Percentiles rank a stretch among this genome's conserved stretches.
These are phyloP conservation scores for Mycena citricolor DNA, from an alignment of 1,284 basidiomycete genomes.

Conservation along the genomic window DNA sequence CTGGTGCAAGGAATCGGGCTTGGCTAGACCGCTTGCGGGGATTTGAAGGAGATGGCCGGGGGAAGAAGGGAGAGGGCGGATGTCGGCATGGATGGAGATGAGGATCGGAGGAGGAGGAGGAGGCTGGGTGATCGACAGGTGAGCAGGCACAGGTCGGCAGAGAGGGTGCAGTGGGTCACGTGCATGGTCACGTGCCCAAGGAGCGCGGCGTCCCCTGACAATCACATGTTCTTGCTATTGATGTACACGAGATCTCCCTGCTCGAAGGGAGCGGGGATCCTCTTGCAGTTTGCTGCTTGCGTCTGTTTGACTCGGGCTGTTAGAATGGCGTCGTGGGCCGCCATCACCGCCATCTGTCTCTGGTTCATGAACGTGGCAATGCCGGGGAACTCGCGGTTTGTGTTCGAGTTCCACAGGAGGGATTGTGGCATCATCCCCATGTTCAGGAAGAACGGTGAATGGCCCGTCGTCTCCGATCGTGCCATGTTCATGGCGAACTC, in stretches of 20 bases:
- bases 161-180: no score
- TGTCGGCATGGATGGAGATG: no score
- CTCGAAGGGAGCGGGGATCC: constrained; percentile 1
- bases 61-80: no score
- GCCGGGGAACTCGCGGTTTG: constrained; percentile 10
- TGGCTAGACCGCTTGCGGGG: no score
- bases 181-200: no score
- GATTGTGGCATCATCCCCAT: constrained; percentile 6
- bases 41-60: no score
- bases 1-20: no score
- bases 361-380: constrained; percentile 8
- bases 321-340: constrained; percentile 17
- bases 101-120: no score
- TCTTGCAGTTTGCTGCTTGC: constrained; percentile 13
- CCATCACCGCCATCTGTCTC: constrained; percentile 16
- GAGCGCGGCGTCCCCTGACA: no score
- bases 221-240: constrained; percentile 31
- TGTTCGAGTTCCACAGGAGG: constrained; percentile 12
- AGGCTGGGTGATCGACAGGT: no score
- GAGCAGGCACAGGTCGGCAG: no score
- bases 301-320: constrained; percentile 16
- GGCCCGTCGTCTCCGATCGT: constrained; percentile 14
- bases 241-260: constrained; percentile 19
- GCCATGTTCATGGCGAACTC: constrained; percentile 18
- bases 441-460: constrained; percentile 17